A percentile compares a stretch with the other conserved stretches of the same genome.
These are phyloP conservation scores for Phaeosphaeriaceae sp. DNA, from an alignment of 2,329 filamentous ascomycete species.

Conservation along the genomic window DNA sequence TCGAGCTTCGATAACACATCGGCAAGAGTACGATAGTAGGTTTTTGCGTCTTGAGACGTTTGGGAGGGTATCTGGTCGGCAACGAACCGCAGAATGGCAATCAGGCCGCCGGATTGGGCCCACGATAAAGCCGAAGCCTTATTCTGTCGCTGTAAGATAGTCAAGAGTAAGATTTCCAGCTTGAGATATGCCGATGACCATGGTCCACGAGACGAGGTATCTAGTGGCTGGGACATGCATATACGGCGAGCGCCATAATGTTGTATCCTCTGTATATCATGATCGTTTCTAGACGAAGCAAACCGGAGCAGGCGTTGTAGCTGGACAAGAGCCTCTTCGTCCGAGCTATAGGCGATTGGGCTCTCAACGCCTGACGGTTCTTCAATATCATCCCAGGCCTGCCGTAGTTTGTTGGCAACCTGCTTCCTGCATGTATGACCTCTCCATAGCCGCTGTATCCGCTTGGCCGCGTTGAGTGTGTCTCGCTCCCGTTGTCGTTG, in stretches of 20 bases:
- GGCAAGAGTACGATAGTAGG: constrained; percentile 43
- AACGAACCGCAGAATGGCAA: constrained; percentile 37
- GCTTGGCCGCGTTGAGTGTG: constrained; percentile 73
- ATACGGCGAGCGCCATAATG: constrained; percentile 50
- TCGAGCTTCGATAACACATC: constrained; percentile 25
- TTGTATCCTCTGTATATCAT: constrained; percentile 50
- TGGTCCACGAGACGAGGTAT: constrained; percentile 29
- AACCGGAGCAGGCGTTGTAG: constrained; percentile 54
- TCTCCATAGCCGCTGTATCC: constrained; percentile 82
- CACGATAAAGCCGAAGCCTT: constrained; percentile 13
- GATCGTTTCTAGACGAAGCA: constrained; percentile 43
- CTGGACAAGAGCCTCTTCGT: constrained; percentile 49
- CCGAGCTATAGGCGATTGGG: constrained; percentile 42
- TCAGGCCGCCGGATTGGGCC: constrained; percentile 17
- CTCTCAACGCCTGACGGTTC: constrained; percentile 6
- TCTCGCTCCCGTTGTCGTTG: constrained; percentile 82
- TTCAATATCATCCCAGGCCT: constrained; percentile 42
- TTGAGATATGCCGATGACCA: constrained; percentile 53
- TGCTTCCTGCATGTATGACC: constrained; percentile 69
- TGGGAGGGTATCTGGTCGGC: constrained; percentile 41
- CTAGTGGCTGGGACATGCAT: constrained; percentile 30
- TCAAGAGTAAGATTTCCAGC: constrained; percentile 49
- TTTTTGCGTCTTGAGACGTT: constrained; percentile 39
- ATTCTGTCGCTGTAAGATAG: constrained; percentile 35
- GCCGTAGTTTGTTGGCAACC: constrained; percentile 61